A percentile compares a stretch with the other conserved stretches of the same genome.
Conservation (phyloP, 139 green algal species). For the Zygnema circumcarinatum region DNA sequence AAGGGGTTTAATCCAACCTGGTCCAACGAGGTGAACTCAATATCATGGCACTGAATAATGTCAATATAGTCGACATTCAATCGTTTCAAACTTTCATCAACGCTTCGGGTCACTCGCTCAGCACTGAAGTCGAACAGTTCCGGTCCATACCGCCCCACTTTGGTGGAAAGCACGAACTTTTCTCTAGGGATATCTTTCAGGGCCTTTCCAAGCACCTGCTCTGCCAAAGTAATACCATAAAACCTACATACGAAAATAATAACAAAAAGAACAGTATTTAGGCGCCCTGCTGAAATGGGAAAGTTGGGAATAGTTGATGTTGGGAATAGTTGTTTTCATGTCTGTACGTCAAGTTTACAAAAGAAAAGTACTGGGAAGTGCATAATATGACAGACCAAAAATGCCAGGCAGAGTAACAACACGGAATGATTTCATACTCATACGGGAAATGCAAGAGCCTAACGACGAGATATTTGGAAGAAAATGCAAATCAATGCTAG, state of each 20-base stretch:
- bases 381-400: too few relatives aligned
- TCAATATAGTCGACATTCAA: slow-evolving; percentile 86
- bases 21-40: slow-evolving; percentile 82
- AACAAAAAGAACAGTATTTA: background rate
- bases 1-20: slow-evolving; percentile 8
- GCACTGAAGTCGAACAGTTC: slow-evolving; percentile 83
- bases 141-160: slow-evolving; percentile 87
- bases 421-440: too few relatives aligned
- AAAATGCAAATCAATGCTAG: background rate
- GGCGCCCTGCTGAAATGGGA: background rate
- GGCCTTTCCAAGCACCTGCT: slow-evolving; percentile 74
- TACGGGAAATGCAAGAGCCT: too few relatives aligned
- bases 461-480: too few relatives aligned
- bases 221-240: slow-evolving; percentile 84
- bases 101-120: slow-evolving; percentile 73
- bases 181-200: slow-evolving; percentile 80
- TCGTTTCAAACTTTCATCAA: slow-evolving; percentile 74
- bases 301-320: background rate
- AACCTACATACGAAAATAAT: slow-evolving; percentile 62
- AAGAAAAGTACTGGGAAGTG: too few relatives aligned
- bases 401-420: too few relatives aligned
- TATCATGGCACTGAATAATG: slow-evolving; percentile 92
- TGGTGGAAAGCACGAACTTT: slow-evolving; percentile 85
- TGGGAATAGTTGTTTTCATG: background rate
- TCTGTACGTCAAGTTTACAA: background rate